Base-by-base conservation (phyloP, 2,329 filamentous ascomycete species). In the Pestalotiopsis sp. region DNA sequence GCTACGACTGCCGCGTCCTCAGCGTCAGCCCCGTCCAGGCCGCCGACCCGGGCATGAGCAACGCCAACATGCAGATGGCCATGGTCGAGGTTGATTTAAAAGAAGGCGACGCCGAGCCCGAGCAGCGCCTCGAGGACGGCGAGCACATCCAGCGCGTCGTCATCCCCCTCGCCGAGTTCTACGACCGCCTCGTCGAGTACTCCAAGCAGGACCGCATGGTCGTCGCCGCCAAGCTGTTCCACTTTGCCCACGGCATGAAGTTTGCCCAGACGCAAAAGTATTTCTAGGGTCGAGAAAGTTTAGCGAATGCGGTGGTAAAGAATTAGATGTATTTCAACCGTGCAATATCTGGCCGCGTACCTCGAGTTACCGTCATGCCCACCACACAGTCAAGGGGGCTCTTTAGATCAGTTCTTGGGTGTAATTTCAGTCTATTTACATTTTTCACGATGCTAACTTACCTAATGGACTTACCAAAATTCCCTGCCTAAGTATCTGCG, bases 131-230 rank as follows among this genome's bases (percentile, higher is more conserved):
- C 41, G 88, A 90, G 68, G 87, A 89, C 65, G 88, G 88, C 11
- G 88, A 90, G 79, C 84, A 87, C 74, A 90, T 91, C 69, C 82
- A 89, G 78, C 79, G 87, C n/a, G 84, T 90, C 1, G 81, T 89
- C 23, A 84, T 90, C 64, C 88, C 87, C 59, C 75, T 91, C 14
- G 75, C 79, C 25, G 85, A 88, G 74, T 77, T 91, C 58, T 89
- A 88, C 76, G 83, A 86, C 41, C 81, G 84, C 66, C 75, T 90
- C 68, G 84, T 82, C 9, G 81, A 83, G 74, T 84, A 81, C 67
- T 76, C 78, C 6, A 75, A 81, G 70, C 79, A 82, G 76, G 83
- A 87, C 12, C 84, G 86, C 74, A 84, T 80, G 70, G 77, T 86
- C 1, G 85, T 90, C 11, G 85, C 87, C 68, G 87, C 74, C 13